phyloP scores from a whole-genome alignment of 805 yeast species.

The Candida nanaspora region DNA sequence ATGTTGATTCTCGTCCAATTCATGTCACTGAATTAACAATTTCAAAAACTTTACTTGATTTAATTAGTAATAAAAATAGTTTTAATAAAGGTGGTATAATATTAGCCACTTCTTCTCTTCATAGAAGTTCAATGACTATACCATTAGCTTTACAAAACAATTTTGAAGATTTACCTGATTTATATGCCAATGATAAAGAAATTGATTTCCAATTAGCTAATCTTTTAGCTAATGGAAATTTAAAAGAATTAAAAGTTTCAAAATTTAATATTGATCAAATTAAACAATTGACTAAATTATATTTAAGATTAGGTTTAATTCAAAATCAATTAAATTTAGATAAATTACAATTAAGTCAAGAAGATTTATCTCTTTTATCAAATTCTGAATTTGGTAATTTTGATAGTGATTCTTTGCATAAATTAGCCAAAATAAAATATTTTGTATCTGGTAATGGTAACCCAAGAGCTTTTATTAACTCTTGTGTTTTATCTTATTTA shows the following conservation, averaged over 20 bases:
- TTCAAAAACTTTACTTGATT: slow-evolving; percentile 47
- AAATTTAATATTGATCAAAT: slow-evolving; percentile 41
- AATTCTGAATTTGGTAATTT: slow-evolving; percentile 1
- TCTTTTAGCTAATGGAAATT: background rate
- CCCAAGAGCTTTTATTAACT: slow-evolving; percentile 42
- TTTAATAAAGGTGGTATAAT: slow-evolving; percentile 62
- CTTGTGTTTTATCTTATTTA: slow-evolving; percentile 29
- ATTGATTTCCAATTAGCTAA: background rate
- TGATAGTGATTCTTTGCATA: slow-evolving; percentile 16
- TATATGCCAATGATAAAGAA: background rate
- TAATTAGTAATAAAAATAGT: slow-evolving; percentile 41
- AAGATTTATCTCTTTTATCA: slow-evolving; percentile 1
- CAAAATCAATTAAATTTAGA: slow-evolving; percentile 28
- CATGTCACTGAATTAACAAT: slow-evolving; percentile 59
- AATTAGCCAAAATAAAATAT: slow-evolving; percentile 40
- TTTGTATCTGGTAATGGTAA: slow-evolving; percentile 61
- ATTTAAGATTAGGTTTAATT: slow-evolving; percentile 32
- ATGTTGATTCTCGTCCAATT: slow-evolving; percentile 46
- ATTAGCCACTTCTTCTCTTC: slow-evolving; percentile 52
- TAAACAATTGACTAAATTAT: slow-evolving; percentile 31
- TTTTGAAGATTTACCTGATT: background rate
- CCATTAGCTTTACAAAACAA: slow-evolving; percentile 12
- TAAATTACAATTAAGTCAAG: background rate
- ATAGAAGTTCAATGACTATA: slow-evolving; percentile 42
- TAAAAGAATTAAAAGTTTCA: slow-evolving; percentile 26